A percentile compares a stretch with the other conserved stretches of the same genome.
Conservation (phyloP, 2,329 filamentous ascomycete genomes). For the Xylariaceae sp. region DNA sequence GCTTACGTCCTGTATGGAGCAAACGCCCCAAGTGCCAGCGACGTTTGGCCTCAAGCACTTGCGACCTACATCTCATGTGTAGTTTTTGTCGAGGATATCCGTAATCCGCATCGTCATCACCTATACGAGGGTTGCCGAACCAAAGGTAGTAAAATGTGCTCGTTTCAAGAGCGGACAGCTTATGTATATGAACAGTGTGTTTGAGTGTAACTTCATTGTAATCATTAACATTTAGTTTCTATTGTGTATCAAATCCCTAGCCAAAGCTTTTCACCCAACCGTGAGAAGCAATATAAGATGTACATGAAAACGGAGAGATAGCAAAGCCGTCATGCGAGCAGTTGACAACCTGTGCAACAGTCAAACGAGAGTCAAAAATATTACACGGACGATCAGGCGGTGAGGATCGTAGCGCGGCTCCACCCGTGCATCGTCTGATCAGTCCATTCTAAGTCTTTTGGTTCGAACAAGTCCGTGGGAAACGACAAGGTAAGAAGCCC, state of each 20-base stretch:
- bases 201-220: slow-evolving; percentile 6
- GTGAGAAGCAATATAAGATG: slow-evolving; percentile 2
- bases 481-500: slow-evolving; percentile 14
- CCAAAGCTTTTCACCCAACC: slow-evolving; percentile 10
- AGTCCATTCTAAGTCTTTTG: slow-evolving; percentile 3
- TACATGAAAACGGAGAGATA: slow-evolving; percentile 8
- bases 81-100: too few relatives aligned
- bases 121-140: not conserved
- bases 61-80: too few relatives aligned
- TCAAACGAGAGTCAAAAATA: not conserved
- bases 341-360: not conserved
- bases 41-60: too few relatives aligned
- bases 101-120: too few relatives aligned
- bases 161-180: not conserved
- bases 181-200: too few relatives aligned
- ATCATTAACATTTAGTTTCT: slow-evolving; percentile 19
- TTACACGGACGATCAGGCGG: slow-evolving; percentile 6
- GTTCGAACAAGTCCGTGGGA: not conserved
- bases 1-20: too few relatives aligned
- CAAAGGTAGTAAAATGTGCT: not conserved
- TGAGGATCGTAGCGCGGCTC: slow-evolving; percentile 11
- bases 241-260: slow-evolving; percentile 16
- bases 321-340: slow-evolving; percentile 9
- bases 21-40: too few relatives aligned
- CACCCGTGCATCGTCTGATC: slow-evolving; percentile 3